These are phyloP conservation scores for Ceratocystis albifundus DNA, from an alignment of 2,329 filamentous ascomycete species.

Conservation along the genomic window DNA sequence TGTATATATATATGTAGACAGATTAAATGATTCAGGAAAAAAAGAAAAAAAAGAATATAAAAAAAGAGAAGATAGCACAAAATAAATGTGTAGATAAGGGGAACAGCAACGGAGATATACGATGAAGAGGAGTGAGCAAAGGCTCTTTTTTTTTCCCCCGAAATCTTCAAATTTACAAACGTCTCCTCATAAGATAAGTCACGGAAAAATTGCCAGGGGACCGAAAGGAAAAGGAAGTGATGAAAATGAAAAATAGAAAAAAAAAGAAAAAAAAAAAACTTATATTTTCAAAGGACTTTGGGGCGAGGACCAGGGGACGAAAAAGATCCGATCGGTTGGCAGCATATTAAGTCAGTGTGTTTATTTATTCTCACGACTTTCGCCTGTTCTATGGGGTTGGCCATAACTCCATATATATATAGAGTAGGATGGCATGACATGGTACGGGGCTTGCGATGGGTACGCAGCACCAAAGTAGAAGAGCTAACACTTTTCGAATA, in stretches of 20 bases:
- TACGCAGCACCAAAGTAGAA: no score
- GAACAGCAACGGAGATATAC: neutral
- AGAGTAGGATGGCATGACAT: no score
- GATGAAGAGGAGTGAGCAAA: neutral
- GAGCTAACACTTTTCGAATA: no score
- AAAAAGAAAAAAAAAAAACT: neutral
- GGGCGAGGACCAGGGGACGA: conserved; percentile 10
- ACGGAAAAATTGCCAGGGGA: neutral
- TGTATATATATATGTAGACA: neutral
- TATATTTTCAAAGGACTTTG: neutral
- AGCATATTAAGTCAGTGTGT: conserved; percentile 7
- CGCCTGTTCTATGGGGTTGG: neutral
- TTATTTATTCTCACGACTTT: conserved; percentile 6
- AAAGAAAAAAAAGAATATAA: neutral
- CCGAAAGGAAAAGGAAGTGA: conserved; percentile 7
- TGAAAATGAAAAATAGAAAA: neutral
- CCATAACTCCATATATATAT: neutral
- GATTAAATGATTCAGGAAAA: no score
- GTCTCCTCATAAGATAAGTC: neutral
- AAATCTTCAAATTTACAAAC: neutral
- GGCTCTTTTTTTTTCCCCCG: neutral
- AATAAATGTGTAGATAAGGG: neutral
- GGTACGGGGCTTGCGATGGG: no score
- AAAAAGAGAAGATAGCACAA: neutral
- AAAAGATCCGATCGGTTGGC: conserved; percentile 14